A percentile compares a stretch with the other conserved stretches of the same genome.
These are phyloP conservation scores for Bassia scoparia DNA, from an alignment of 148 eudicot genomes.

Conservation along the genomic window DNA sequence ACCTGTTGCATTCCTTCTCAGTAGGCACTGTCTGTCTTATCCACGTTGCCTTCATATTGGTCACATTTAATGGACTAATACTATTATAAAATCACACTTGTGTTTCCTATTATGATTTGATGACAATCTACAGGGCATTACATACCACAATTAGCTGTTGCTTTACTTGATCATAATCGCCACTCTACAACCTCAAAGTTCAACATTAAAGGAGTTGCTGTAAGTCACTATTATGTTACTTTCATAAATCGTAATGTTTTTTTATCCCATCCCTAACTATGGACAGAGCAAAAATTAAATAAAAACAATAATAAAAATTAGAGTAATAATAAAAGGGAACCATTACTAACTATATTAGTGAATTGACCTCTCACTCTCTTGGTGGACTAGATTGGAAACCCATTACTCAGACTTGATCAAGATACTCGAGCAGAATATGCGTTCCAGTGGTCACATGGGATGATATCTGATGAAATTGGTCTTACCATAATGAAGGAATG, in stretches of 20 bases:
- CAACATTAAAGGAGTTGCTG: slow-evolving; percentile 80
- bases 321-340: too few relatives aligned
- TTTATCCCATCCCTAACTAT: not conserved
- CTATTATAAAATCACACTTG: too few relatives aligned
- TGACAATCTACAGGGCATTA: slow-evolving; percentile 63
- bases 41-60: too few relatives aligned
- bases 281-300: too few relatives aligned
- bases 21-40: too few relatives aligned
- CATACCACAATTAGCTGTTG: slow-evolving; percentile 81
- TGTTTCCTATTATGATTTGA: not conserved
- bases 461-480: slow-evolving; percentile 91
- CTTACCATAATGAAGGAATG: slow-evolving; percentile 77
- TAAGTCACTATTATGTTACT: slow-evolving; percentile 33
- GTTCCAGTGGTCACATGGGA: slow-evolving; percentile 92
- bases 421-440: slow-evolving; percentile 76
- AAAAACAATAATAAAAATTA: too few relatives aligned
- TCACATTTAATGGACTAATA: too few relatives aligned
- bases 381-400: slow-evolving; percentile 71
- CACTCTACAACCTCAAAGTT: slow-evolving; percentile 54
- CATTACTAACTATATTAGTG: not conserved
- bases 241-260: not conserved
- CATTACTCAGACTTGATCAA: slow-evolving; percentile 80
- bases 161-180: slow-evolving; percentile 64
- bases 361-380: not conserved
- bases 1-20: slow-evolving; percentile 29